phyloP scores from a whole-genome alignment of 805 yeast species.

The Candida maesae region DNA sequence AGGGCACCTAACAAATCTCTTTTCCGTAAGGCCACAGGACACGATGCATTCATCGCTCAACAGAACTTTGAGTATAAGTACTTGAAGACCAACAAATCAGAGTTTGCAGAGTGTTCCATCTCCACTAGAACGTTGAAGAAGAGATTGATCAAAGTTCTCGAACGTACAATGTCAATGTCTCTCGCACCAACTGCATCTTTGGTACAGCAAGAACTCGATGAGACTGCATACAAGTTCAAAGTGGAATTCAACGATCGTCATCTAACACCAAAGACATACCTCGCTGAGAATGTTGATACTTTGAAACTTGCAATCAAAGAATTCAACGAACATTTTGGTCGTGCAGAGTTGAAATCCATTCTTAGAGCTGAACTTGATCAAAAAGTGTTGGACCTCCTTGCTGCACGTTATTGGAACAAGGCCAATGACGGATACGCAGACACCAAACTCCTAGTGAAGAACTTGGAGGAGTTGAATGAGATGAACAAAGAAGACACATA shows the following conservation, averaged over 20 bases:
- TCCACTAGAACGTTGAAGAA: conserved; percentile 74
- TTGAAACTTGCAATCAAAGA: conserved; percentile 86
- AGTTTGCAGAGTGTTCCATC: conserved; percentile 59
- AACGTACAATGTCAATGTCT: conserved; percentile 85
- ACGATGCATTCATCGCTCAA: conserved; percentile 63
- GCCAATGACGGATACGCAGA: conserved; percentile 25
- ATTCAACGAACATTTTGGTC: conserved; percentile 74
- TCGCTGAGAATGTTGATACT: conserved; percentile 87
- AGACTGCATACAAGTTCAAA: conserved; percentile 85
- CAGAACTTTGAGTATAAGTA: conserved; percentile 62
- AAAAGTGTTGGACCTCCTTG: conserved; percentile 78
- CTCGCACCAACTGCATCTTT: conserved; percentile 82
- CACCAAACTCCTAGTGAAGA: conserved; percentile 33
- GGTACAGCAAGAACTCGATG: conserved; percentile 90
- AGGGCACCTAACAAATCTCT: conserved; percentile 55
- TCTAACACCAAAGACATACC: conserved; percentile 88
- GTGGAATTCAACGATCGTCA: conserved; percentile 96
- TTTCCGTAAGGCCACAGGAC: conserved; percentile 52
- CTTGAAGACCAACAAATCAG: conserved; percentile 60
- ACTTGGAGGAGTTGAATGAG: conserved; percentile 51
- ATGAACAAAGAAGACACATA: conserved; percentile 64
- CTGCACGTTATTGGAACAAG: conserved; percentile 89
- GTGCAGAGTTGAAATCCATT: conserved; percentile 75
- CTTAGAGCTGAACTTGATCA: conserved; percentile 86
- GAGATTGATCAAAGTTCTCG: conserved; percentile 82